These are phyloP conservation scores for Lodderomyces oxycetoniae DNA, from an alignment of 1,139 yeast species.

Conservation along the genomic window DNA sequence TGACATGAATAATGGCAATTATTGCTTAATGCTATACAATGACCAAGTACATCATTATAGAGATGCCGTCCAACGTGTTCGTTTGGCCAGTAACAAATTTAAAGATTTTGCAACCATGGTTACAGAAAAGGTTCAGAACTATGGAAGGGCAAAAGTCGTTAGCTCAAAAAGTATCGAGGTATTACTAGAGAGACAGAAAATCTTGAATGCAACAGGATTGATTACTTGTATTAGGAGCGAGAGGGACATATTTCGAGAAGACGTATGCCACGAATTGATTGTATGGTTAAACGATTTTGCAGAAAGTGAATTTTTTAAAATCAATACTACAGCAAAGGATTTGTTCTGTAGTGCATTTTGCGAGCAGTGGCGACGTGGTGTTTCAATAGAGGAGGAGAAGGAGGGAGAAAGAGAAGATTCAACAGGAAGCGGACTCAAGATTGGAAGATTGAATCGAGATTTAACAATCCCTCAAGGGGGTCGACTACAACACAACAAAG, in stretches of 20 bases:
- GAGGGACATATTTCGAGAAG: conserved; percentile 74
- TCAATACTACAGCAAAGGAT: conserved; percentile 45
- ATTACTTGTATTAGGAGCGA: conserved; percentile 62
- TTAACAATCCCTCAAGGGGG: conserved; percentile 32
- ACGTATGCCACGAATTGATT: conserved; percentile 70
- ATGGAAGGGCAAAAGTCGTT: conserved; percentile 68
- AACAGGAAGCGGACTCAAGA: neutral
- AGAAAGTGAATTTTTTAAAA: conserved; percentile 50
- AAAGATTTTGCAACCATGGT: conserved; percentile 73
- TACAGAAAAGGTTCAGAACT: conserved; percentile 54
- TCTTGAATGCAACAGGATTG: conserved; percentile 57
- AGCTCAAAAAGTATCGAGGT: conserved; percentile 49
- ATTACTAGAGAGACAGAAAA: conserved; percentile 50
- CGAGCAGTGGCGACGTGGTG: conserved; percentile 51
- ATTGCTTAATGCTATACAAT: conserved; percentile 62
- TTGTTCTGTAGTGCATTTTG: conserved; percentile 52
- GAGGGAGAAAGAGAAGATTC: neutral
- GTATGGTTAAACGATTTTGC: conserved; percentile 61
- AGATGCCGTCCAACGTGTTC: conserved; percentile 67
- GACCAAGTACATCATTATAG: conserved; percentile 73
- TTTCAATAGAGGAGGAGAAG: neutral
- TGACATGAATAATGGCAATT: conserved; percentile 48
- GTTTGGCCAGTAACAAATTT: conserved; percentile 59
- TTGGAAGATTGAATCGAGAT: conserved; percentile 14
- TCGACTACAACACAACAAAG: neutral